Percentiles rank a stretch among this genome's conserved stretches.
phyloP scores from a whole-genome alignment of 257 asterid species.

The Gentiana dahurica region DNA sequence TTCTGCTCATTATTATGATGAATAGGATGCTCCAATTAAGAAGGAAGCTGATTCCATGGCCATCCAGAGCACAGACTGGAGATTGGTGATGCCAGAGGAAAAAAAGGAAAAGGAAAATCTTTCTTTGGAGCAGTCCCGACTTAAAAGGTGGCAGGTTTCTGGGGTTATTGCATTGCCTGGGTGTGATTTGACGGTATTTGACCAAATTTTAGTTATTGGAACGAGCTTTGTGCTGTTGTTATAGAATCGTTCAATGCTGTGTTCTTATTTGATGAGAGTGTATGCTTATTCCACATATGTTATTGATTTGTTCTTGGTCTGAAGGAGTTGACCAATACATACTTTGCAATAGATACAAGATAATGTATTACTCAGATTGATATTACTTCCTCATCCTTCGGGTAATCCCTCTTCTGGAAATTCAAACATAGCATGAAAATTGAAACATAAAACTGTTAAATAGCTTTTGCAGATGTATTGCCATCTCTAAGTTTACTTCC shows the following conservation, averaged over 20 bases:
- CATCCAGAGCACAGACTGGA: constrained; percentile 11
- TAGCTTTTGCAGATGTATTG: too few species aligned
- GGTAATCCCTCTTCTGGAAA: too few species aligned
- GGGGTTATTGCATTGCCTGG: constrained; percentile 61
- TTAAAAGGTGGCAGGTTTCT: constrained; percentile 66
- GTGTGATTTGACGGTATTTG: constrained; percentile 44
- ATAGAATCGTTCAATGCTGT: neutral
- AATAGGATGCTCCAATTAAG: constrained; percentile 63
- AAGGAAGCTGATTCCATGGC: constrained; percentile 30
- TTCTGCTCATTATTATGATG: constrained; percentile 5
- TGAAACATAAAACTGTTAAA: too few species aligned
- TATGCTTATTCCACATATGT: neutral
- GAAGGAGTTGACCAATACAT: neutral
- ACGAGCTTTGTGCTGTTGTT: neutral
- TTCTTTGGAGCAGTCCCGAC: constrained; percentile 28
- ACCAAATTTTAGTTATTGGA: constrained; percentile 5
- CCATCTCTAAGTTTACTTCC: too few species aligned
- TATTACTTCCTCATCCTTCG: too few species aligned
- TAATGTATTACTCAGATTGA: too few species aligned
- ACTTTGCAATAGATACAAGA: too few species aligned
- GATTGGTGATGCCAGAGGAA: constrained; percentile 9
- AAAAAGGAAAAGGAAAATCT: constrained; percentile 20
- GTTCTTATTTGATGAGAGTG: neutral
- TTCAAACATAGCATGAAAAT: too few species aligned
- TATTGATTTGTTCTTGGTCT: neutral